These are phyloP conservation scores for Aspergillus sp. DNA, from an alignment of 2,329 filamentous ascomycete species.

Conservation along the genomic window DNA sequence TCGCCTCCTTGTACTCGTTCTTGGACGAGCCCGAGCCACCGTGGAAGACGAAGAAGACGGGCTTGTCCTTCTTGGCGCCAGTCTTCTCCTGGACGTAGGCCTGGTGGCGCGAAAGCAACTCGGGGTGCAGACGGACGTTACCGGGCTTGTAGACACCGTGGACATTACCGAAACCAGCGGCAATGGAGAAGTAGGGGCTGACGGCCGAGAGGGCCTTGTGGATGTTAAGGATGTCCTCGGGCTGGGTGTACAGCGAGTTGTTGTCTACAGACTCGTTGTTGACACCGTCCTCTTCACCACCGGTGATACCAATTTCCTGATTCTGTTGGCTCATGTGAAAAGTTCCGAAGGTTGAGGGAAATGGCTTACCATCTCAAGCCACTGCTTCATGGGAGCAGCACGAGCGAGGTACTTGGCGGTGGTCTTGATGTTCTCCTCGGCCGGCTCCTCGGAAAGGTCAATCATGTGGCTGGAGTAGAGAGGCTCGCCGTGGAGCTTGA, in stretches of 20 bases:
- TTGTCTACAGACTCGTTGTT: constrained; percentile 98
- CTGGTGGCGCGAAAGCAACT: constrained; percentile 96
- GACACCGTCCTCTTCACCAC: constrained; percentile 95
- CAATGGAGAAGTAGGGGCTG: constrained; percentile 95
- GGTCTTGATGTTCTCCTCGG: constrained; percentile 84
- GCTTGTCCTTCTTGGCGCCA: constrained; percentile 66
- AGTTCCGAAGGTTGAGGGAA: too few relatives aligned
- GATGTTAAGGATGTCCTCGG: constrained; percentile 89
- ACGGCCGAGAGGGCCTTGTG: constrained; percentile 77
- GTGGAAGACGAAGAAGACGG: constrained; percentile 99
- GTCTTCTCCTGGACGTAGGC: constrained; percentile 77
- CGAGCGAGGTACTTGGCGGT: constrained; percentile 91
- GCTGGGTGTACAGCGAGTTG: constrained; percentile 94
- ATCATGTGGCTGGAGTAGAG: constrained; percentile 99
- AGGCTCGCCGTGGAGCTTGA: constrained; percentile 85
- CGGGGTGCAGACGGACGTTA: constrained; percentile 93
- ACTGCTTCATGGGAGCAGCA: constrained; percentile 93
- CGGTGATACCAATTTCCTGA: constrained; percentile 88
- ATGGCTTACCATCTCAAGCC: constrained; percentile 82
- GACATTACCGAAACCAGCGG: constrained; percentile 96
- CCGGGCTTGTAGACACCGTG: constrained; percentile 98
- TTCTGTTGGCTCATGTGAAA: too few relatives aligned
- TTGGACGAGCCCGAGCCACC: constrained; percentile 88
- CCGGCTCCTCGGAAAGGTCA: constrained; percentile 84
- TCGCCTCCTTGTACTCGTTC: constrained; percentile 82